A percentile compares a stretch with the other conserved stretches of the same genome.
Evolutionary conservation across 2,329 filamentous ascomycete genomes (phyloP).

Genomic region (Trichoderma polysporum): DNA sequence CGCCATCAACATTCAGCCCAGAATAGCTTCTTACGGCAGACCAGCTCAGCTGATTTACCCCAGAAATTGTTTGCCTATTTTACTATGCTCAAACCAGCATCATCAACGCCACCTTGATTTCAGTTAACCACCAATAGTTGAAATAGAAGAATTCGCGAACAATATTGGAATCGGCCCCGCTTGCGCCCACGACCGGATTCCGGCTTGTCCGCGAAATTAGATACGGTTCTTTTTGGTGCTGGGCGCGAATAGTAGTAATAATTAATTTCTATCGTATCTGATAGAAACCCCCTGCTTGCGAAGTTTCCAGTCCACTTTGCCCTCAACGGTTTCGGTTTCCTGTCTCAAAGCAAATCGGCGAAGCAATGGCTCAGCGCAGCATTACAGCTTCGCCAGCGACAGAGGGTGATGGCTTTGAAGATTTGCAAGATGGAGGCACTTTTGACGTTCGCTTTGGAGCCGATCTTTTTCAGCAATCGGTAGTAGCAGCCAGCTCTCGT

Average conservation of each 20-base stretch:
- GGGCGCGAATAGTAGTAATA: conserved; percentile 1
- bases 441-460: conserved; percentile 1
- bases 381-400: not conserved
- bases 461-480: not conserved
- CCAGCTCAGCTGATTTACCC: conserved; percentile 16
- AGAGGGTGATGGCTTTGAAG: conserved; percentile 16
- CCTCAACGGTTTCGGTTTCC: not conserved
- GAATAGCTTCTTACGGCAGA: conserved; percentile 2
- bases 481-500: conserved; percentile 18
- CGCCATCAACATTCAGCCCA: conserved; percentile 5
- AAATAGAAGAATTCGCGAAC: conserved; percentile 13
- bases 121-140: conserved; percentile 10
- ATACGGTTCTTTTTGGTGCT: conserved; percentile 9
- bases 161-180: conserved; percentile 12
- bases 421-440: conserved; percentile 19
- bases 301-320: conserved; percentile 9
- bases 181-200: conserved; percentile 2
- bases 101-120: conserved; percentile 11
- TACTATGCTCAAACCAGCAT: conserved; percentile 18
- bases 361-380: conserved; percentile 7
- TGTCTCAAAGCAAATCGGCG: not conserved
- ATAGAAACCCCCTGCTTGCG: conserved; percentile 19
- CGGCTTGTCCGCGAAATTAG: conserved; percentile 27
- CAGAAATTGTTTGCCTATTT: conserved; percentile 7
- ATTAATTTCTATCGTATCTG: conserved; percentile 20